Base-by-base conservation (phyloP, 2,329 filamentous ascomycete species). In the Sclerotinia spermophila region DNA sequence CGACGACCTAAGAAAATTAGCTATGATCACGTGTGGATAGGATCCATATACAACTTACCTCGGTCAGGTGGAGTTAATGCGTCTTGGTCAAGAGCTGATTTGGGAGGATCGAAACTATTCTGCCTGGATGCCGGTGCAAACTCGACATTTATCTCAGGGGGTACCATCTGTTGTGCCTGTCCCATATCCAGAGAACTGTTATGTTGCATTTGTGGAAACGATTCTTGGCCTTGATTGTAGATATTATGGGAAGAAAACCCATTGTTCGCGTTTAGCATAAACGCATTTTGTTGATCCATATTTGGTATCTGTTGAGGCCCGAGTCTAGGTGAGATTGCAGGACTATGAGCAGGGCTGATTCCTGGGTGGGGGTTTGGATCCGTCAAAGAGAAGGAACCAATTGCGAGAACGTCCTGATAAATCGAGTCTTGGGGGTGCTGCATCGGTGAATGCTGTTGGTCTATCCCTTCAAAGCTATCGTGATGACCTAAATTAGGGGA, bases 141-240 rank as follows among this genome's bases (percentile, higher is more conserved):
- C 79, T 97, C 92, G 76, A 97, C 96, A 78, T 96, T 97, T 81
- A 97, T 97, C 67, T 94, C 92, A 0, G 94, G 94, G n/a, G 94
- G 92, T 5, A 91, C 91, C 90, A 97, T 96, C 75, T 92, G 86
- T 65, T 90, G 87, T 60, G 87, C 88, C 78, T 87, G 89, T 8
- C 88, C 87, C 79, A 92, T 86, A 71, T 94, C 91, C 42, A 81
- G 79, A 35, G 81, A 81, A n/a, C 80, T 79, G 67, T 75, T 82
- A 51, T 84, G 81, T 74, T 84, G 82, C 69, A 81, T 77, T 71
- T 80, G 81, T 72, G 84, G 80, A 67, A 84, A 81, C 5, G 83
- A 82, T 69, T 86, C 84, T 67, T 85, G 83, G 45, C 77, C 77
- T 13, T 81, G 80, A 69, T 79, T 80, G 76, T 88, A 90, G 71